Base-by-base conservation (phyloP, 805 yeast species). In the Zygosaccharomyces kombuchaensis region DNA sequence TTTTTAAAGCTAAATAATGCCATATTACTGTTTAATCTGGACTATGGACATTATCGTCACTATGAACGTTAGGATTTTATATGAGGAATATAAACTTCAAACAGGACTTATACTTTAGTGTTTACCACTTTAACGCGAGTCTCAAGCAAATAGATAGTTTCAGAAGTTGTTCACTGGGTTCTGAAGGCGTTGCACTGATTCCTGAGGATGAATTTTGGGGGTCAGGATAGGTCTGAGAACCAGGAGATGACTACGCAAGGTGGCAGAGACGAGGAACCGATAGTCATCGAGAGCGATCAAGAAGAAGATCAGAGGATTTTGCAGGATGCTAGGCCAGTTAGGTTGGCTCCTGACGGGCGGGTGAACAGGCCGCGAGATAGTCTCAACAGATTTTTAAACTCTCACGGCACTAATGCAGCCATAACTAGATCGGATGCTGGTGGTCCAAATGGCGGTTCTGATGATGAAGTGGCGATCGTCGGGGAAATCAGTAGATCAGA, bases 251-350 rank as follows among this genome's bases (percentile, higher is more conserved):
- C 13, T 10, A 30, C 34, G 17, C 27, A 32, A 9, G 30, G 25
- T 12, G 34, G 35, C 6, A 17, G 43, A 14, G 34, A 45, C 32
- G 43, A 45, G 40, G 44, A 49, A 30, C 53, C 56, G 13, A 57
- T 60, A 19, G 49, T 59, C 32, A 58, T 60, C 14, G 65, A 57
- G 9, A 60, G 64, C 44, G 67, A 58, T 43, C 53, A 55, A 2
- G 65, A 61, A 9, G 63, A 56, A 19, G 65, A 59, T 30, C 48
- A 42, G 12, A 51, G 49, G 13, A 51, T 51, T 22, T 27, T 48
- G 19, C 47, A 49, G 10, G 57, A 47, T 5, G 44, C 36, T 31
- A 39, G 45, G 19, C 55, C 45, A 6, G 23, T 38, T 9, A 47
- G 56, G 19, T 34, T 53, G 14, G 43, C 42, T 16, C 52, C 45